Base-by-base conservation (phyloP, 371 early-diverging fungal genomes). In the Rhizopus delemar region DNA sequence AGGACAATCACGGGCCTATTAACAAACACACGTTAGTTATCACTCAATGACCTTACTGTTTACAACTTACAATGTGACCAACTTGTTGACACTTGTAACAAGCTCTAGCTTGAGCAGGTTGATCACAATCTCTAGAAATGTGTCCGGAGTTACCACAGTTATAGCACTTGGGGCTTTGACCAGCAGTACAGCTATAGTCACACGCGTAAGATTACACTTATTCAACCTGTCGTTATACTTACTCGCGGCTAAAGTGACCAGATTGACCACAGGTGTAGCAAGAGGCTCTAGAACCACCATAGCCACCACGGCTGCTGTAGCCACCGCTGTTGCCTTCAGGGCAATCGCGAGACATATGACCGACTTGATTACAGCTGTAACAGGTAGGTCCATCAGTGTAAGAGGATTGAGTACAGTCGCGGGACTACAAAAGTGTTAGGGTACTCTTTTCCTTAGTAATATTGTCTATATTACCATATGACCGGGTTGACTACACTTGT, bases 11-110 rank as follows among this genome's bases (percentile, higher is more conserved):
- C 58, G 63, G 16, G 71, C 53, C 70, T 68, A 59, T 33, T 55
- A 63, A 28, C 0, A 59, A 65, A 2, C 16, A 29, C 39, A 12
- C 28, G 41, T 63, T 62, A 63, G 8, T 52, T 51, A 46, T 54
- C 64, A 54, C 51, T 38, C 50, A 51, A 54, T 46, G 0, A 32
- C 34, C 46, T 12, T 15, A 45, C 13, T 38, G 31, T 16, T 41
- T 3, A 50, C 29, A 15, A 57, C 63, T 73, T 66, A 58, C 62
- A 53, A 63, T 55, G 46, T 59, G 61, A 48, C 64, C 66, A 32
- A 56, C 22, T 62, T 82, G 64, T 43, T 75, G 71, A 69, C 91
- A 91, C 58, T 81, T 87, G 80, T 85, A 85, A 78, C 91, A 90
- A 52, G 68, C 57, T 73, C 74, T 77, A 36, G 70, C 67, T 56